Evolutionary conservation across 2,329 filamentous ascomycete genomes (phyloP).

Genomic region (Neopestalotiopsis sp.): DNA sequence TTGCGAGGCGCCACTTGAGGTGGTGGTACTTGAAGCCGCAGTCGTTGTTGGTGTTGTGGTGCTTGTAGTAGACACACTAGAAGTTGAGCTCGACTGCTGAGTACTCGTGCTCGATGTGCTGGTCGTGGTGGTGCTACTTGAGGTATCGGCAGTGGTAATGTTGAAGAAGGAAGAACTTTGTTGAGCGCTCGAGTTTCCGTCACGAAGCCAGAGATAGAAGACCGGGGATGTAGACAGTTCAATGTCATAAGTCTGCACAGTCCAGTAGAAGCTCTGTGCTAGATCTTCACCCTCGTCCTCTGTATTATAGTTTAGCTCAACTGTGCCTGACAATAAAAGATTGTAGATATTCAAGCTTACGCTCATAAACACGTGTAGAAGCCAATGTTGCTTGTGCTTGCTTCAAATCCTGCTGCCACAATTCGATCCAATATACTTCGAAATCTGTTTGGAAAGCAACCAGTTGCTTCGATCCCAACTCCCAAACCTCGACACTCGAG

Average conservation of each 20-base stretch:
- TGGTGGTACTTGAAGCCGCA: not conserved
- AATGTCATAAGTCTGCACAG: conserved; percentile 14
- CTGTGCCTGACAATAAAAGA: not conserved
- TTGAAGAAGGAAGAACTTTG: conserved; percentile 11
- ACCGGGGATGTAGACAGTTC: not conserved
- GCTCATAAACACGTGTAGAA: not conserved
- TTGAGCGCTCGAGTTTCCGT: not conserved
- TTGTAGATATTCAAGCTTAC: not conserved
- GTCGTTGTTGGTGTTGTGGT: not conserved
- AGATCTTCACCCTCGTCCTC: not conserved
- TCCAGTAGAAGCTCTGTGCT: conserved; percentile 14
- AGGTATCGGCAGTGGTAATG: not conserved
- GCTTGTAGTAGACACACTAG: not conserved
- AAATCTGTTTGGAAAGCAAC: conserved; percentile 11
- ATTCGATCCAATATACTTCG: conserved; percentile 7
- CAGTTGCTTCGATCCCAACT: conserved; percentile 12
- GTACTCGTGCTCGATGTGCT: not conserved
- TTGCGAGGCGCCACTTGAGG: not conserved
- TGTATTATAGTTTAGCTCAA: not conserved
- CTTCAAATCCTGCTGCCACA: conserved; percentile 7
- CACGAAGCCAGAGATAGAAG: conserved; percentile 14
- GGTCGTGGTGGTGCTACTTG: not conserved
- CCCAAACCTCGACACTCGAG: not conserved
- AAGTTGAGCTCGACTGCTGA: not conserved
- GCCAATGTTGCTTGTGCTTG: not conserved